Base-by-base conservation (phyloP, 1,284 basidiomycete species). In the Malassezia slooffiae region DNA sequence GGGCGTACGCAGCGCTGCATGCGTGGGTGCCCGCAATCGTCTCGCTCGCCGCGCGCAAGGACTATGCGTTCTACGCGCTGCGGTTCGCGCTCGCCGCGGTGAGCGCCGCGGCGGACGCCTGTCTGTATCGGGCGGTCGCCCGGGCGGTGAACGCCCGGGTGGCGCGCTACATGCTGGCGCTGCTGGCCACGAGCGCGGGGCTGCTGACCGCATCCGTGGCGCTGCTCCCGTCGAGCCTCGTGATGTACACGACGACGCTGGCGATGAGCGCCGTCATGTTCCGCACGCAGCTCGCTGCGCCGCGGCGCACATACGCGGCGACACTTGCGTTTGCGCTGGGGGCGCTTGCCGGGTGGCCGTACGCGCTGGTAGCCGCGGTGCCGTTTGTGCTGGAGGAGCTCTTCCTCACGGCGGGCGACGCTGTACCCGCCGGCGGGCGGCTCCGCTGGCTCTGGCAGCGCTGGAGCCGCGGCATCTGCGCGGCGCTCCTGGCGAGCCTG, bases 281-380 rank as follows among this genome's bases (percentile, higher is more conserved):
- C 40, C 84, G 85, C 0, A 75, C 83, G 13, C 50, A 50, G 9
- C 35, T 55, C 7, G 33, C 38, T 3, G 34, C 50, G 24, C 19
- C 29, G 10, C 20, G 36, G 16, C 57, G 65, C 16, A 71, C 72
- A 12, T 60, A 70, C 43, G 70, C 75, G 13, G 78, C 84, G 0
- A 84, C 83, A 0, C 49, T 83, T 21, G 72, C 76, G 30, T 86
- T 90, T 63, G 86, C 85, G 1, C 68, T 80, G 3, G 90, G 87
- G 3, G 86, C 82, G 2, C 79, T 97, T 36, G 76, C 91, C 26
- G 93, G 91, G 13, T 97, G 93, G 93, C 93, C 93, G 1, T 99
- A 96, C 68, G 77, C 85, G 9, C 75, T 89, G 3, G 80, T 85
- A 0, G 75, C 96, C 4, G 79, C 85, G 0, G 70, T 91, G 11